A percentile compares a stretch with the other conserved stretches of the same genome.
phyloP scores from a whole-genome alignment of 768 basidiomycete species.

The Hydnum rufescens region DNA sequence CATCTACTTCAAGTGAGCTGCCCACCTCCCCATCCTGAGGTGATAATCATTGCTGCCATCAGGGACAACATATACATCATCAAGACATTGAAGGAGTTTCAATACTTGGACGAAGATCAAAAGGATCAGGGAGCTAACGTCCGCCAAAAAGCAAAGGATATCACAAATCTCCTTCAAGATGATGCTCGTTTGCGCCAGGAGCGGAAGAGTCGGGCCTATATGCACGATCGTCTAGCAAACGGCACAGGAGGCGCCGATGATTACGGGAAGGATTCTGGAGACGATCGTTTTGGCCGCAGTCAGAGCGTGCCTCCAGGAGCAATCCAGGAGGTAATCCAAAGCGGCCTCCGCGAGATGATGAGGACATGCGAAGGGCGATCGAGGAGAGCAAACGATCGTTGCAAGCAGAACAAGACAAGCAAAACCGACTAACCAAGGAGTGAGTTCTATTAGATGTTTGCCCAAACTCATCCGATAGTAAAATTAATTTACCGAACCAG shows the following conservation, averaged over 20 bases:
- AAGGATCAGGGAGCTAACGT: conserved; percentile 99
- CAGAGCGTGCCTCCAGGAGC: conserved; percentile 13
- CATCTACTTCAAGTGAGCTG: conserved; percentile 50
- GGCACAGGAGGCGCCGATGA: conserved; percentile 28
- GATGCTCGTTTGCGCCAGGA: conserved; percentile 70
- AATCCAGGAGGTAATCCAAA: conserved; percentile 6
- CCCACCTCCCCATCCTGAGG: background rate
- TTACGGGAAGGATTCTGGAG: no score
- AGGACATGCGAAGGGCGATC: conserved; percentile 69
- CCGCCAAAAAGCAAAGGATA: conserved; percentile 93
- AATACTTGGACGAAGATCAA: conserved; percentile 82
- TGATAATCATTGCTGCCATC: background rate
- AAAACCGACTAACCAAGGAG: conserved; percentile 18
- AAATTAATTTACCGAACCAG: conserved; percentile 6
- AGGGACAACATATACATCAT: conserved; percentile 92
- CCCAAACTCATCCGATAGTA: background rate
- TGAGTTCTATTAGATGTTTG: background rate
- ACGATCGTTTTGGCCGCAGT: conserved; percentile 20
- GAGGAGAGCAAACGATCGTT: conserved; percentile 68
- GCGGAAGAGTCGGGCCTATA: conserved; percentile 60
- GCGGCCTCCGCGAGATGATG: conserved; percentile 40
- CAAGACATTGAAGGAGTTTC: conserved; percentile 98
- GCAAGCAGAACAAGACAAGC: conserved; percentile 43
- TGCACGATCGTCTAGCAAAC: conserved; percentile 88
- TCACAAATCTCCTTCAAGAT: conserved; percentile 82